phyloP scores from a whole-genome alignment of 225 moss, liverwort and hornwort species.

The Ulota crispa region DNA sequence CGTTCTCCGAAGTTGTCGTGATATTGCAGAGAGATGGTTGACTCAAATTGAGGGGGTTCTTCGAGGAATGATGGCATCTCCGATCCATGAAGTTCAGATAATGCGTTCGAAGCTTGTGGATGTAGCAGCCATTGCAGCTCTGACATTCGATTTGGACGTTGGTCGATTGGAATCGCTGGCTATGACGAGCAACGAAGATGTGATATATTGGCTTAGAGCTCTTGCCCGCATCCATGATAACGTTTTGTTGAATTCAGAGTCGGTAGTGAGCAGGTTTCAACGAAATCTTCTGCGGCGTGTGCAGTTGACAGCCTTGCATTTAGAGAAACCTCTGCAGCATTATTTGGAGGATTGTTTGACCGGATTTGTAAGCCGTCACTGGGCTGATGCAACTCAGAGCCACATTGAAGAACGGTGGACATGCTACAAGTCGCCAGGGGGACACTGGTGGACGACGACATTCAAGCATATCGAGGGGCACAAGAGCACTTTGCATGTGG shows the following conservation, averaged over 20 bases:
- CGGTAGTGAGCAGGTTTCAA: not conserved
- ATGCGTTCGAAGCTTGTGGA: conserved; percentile 40
- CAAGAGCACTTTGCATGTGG: conserved; percentile 22
- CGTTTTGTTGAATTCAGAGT: conserved; percentile 1
- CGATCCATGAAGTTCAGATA: conserved; percentile 14
- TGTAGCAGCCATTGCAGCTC: conserved; percentile 40
- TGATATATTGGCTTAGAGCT: conserved; percentile 30
- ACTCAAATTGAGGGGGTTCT: conserved; percentile 28
- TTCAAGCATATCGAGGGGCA: not conserved
- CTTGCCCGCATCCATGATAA: conserved; percentile 27
- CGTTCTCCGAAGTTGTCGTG: conserved; percentile 23
- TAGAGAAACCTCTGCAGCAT: not conserved
- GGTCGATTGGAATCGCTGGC: not conserved
- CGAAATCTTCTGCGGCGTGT: conserved; percentile 26
- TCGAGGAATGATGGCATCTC: conserved; percentile 35
- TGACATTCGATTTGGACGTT: conserved; percentile 39
- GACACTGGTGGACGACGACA: conserved; percentile 19
- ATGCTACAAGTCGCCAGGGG: not conserved
- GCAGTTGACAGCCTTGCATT: conserved; percentile 16
- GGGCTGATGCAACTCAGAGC: conserved; percentile 27
- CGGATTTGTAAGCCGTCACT: conserved; percentile 16
- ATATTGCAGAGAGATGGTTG: conserved; percentile 26
- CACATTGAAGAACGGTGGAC: not conserved
- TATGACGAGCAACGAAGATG: not conserved
- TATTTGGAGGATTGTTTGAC: conserved; percentile 13